A percentile compares a stretch with the other conserved stretches of the same genome.
Evolutionary conservation across 2,329 filamentous ascomycete species (phyloP).

Genomic region (Talaromyces sp.): DNA sequence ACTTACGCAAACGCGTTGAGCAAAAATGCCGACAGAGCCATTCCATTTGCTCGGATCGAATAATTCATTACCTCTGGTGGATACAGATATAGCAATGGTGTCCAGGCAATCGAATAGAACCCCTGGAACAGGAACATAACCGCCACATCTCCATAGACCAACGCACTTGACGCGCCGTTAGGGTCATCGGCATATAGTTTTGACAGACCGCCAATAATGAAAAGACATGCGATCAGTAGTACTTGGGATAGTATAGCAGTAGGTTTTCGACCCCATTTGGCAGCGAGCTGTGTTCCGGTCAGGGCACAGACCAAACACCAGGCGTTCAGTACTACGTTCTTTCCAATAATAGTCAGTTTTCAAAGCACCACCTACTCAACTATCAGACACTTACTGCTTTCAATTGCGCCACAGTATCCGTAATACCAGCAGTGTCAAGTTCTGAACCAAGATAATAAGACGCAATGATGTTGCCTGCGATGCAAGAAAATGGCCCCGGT

Average conservation of each 20-base stretch:
- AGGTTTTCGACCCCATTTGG: constrained; percentile 46
- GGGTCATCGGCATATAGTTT: constrained; percentile 36
- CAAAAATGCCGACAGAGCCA: constrained; percentile 37
- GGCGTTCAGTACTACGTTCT: constrained; percentile 52
- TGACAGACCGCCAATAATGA: constrained; percentile 51
- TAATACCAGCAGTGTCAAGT: constrained; percentile 49
- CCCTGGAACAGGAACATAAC: constrained; percentile 54
- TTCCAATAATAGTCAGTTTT: not conserved
- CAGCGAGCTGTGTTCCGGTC: constrained; percentile 43
- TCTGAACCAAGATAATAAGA: constrained; percentile 44
- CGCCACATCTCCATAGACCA: constrained; percentile 46
- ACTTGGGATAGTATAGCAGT: constrained; percentile 41
- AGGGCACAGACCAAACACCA: constrained; percentile 48
- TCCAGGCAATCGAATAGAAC: constrained; percentile 52
- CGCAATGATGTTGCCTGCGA: constrained; percentile 42
- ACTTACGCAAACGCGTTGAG: constrained; percentile 27
- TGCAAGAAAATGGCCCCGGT: constrained; percentile 33
- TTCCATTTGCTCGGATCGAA: constrained; percentile 48
- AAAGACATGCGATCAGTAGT: constrained; percentile 38
- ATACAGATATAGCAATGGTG: constrained; percentile 49
- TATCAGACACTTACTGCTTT: constrained; percentile 24
- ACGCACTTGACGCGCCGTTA: constrained; percentile 21
- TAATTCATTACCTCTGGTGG: constrained; percentile 52
- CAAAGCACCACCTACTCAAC: not conserved
- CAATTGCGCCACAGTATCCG: constrained; percentile 42